Conservation (phyloP, 2,329 filamentous ascomycete genomes). For the Dendryphion nanum region DNA sequence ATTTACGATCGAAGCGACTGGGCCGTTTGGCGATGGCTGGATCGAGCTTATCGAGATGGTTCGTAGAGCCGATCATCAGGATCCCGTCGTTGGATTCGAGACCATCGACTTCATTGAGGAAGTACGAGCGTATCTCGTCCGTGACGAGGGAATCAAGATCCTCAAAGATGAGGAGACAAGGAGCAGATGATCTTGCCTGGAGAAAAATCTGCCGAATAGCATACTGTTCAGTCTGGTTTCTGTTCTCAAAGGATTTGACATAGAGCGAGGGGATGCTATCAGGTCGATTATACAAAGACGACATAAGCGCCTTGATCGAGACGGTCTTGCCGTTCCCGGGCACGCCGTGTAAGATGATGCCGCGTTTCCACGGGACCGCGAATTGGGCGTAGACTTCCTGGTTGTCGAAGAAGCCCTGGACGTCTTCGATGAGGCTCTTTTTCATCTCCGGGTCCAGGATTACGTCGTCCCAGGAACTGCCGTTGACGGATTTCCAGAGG, state of each 20-base stretch:
- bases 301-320: slow-evolving; percentile 67
- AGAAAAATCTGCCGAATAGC: slow-evolving; percentile 32
- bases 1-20: slow-evolving; percentile 46
- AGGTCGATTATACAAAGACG: slow-evolving; percentile 53
- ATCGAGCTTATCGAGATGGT: slow-evolving; percentile 62
- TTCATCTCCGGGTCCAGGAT: slow-evolving; percentile 65
- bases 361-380: slow-evolving; percentile 49
- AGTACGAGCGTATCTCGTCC: slow-evolving; percentile 61
- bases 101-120: slow-evolving; percentile 70
- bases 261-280: slow-evolving; percentile 52
- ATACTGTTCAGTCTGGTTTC: slow-evolving; percentile 55
- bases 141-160: slow-evolving; percentile 65
- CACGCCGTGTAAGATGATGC: slow-evolving; percentile 52
- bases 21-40: slow-evolving; percentile 55
- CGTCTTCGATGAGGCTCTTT: slow-evolving; percentile 59
- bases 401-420: slow-evolving; percentile 53
- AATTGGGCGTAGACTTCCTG: slow-evolving; percentile 42
- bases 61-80: slow-evolving; percentile 64
- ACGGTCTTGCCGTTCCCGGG: slow-evolving; percentile 68
- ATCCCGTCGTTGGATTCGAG: slow-evolving; percentile 67
- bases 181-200: slow-evolving; percentile 61
- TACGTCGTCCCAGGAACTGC: slow-evolving; percentile 60
- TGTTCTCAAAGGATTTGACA: slow-evolving; percentile 51
- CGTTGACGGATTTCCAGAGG: slow-evolving; percentile 51
- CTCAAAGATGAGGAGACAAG: slow-evolving; percentile 68